Conservation (phyloP, 768 basidiomycete genomes). For the Boletus subparvulus region DNA sequence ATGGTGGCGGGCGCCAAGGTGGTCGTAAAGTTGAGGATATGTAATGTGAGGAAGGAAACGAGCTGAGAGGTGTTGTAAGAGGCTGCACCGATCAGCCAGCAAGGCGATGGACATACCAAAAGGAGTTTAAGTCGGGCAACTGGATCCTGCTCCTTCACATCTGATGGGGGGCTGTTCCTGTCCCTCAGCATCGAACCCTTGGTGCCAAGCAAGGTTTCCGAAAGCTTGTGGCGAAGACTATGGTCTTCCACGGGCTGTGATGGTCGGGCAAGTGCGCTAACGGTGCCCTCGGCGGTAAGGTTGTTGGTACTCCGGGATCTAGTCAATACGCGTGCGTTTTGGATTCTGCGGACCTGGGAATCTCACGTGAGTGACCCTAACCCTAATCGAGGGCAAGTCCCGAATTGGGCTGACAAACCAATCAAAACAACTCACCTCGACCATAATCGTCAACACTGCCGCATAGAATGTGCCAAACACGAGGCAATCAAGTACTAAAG, state of each 20-base stretch:
- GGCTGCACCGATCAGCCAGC: background rate
- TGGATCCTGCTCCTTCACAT: conserved; percentile 68
- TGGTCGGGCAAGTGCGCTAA: conserved; percentile 30
- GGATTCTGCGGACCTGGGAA: conserved; percentile 66
- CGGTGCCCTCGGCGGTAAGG: conserved; percentile 30
- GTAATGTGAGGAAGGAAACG: conserved; percentile 85
- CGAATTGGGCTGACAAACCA: conserved; percentile 9
- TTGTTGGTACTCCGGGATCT: conserved; percentile 35
- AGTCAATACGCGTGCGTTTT: conserved; percentile 54
- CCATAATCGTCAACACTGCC: conserved; percentile 89
- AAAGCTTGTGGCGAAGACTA: conserved; percentile 26
- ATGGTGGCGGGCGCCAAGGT: conserved; percentile 74
- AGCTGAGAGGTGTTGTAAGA: conserved; percentile 46
- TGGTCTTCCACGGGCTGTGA: conserved; percentile 18
- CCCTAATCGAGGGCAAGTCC: conserved; percentile 2
- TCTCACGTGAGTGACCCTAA: conserved; percentile 9
- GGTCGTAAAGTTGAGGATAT: conserved; percentile 89
- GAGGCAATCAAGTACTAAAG: conserved; percentile 83
- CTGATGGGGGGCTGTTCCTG: conserved; percentile 41
- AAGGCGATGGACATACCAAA: conserved; percentile 49
- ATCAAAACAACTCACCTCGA: conserved; percentile 63
- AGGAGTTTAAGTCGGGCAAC: conserved; percentile 87
- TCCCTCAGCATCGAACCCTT: conserved; percentile 50
- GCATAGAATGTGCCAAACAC: conserved; percentile 89
- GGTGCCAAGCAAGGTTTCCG: conserved; percentile 40